Evolutionary conservation across 1,139 yeast genomes (phyloP), one percentile per base, ranked within the genome.

Genomic region (Candida smagusa): DNA sequence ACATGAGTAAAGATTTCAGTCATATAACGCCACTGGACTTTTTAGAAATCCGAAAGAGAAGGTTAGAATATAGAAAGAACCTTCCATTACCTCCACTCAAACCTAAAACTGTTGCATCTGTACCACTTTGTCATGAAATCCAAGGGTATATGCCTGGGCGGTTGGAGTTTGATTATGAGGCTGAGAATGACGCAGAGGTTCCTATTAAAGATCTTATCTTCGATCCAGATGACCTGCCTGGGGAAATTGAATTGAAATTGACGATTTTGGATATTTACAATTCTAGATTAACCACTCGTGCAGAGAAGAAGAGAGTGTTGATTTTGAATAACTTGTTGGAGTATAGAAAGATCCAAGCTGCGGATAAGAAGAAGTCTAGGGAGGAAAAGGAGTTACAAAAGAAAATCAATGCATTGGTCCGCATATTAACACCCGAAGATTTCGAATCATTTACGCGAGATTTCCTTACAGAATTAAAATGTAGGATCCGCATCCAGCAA

Each of bases 91-190:
- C 90, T 8, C 77, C 77, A 11, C 92, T 95, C 16, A 89, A 90
- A 39, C 79, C 83, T 40, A 90, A 89, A 57, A 88, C 95, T 2
- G 82, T 85, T 35, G 90, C 97, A 0, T 87, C 96, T 8, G 95
- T 86, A 7, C 99, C 99, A 0, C 74, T 94, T 37, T 90, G 97
- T 65, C 97, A 94, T 56, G 97, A 94, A 54, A 80, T 92, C 44
- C 97, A 92, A 61, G 97, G 97, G 3, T 92, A 83, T 58, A 92
- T 94, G 99, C 99, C 99, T 27, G 99, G 98, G 34, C 78, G 98
- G 52, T 69, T 92, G 46, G 99, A 92, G 59, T 92, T 92, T 61
- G 99, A 92, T 55, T 87, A 84, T 43, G 99, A 92, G 58, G 89
- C 86, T 29, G 98, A 94, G 58, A 92, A 92, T 54, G 99, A 92